Evolutionary conservation across 2,329 filamentous ascomycete genomes (phyloP).

Genomic region (Beauveria varroae): DNA sequence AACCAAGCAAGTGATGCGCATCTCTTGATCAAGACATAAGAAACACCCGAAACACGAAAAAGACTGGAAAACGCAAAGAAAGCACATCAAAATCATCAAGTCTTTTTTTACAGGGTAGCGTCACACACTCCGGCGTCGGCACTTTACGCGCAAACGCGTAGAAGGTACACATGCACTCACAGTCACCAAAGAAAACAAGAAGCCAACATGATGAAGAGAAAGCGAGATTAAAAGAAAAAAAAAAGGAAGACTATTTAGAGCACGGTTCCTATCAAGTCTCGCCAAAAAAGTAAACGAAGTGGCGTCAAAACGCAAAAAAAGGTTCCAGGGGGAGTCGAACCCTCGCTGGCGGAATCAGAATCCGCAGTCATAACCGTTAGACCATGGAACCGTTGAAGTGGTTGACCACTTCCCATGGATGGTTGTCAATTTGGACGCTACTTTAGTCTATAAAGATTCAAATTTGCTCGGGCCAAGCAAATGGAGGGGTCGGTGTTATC

Average conservation of each 20-base stretch:
- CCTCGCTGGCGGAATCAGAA: conserved; percentile 31
- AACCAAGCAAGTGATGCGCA: background rate
- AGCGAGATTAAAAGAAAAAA: background rate
- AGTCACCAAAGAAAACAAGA: too few species aligned
- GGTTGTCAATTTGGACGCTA: background rate
- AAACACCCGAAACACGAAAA: background rate
- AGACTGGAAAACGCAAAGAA: background rate
- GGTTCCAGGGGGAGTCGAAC: conserved; percentile 30
- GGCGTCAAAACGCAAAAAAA: conserved; percentile 5
- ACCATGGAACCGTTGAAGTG: conserved; percentile 26
- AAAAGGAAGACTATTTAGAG: too few species aligned
- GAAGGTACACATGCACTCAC: background rate
- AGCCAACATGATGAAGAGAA: background rate
- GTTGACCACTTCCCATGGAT: conserved; percentile 21
- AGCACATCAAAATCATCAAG: background rate
- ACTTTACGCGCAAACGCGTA: background rate
- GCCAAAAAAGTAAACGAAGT: too few species aligned
- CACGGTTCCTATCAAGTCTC: too few species aligned
- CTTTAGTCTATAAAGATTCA: background rate
- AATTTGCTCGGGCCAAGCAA: background rate
- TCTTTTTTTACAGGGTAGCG: background rate
- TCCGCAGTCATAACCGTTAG: conserved; percentile 32
- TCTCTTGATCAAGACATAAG: background rate
- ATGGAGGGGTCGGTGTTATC: conserved; percentile 15
- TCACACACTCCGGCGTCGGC: background rate